These are phyloP conservation scores for Pseudogymnoascus sp. DNA, from an alignment of 2,329 filamentous ascomycete genomes.

Conservation along the genomic window DNA sequence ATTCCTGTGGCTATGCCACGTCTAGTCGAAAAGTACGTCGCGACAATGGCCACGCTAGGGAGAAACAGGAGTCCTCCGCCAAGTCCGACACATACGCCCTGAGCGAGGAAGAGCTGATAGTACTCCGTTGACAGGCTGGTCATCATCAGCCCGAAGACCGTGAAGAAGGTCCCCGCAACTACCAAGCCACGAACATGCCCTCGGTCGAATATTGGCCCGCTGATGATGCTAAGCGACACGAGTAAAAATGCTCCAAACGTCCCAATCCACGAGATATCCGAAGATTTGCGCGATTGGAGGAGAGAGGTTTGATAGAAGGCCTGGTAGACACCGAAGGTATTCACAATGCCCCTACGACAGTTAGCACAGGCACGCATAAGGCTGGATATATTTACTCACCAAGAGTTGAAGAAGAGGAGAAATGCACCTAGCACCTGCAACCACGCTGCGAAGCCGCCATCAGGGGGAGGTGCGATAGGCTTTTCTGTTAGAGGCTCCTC, in stretches of 20 bases:
- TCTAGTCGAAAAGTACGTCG: slow-evolving; percentile 43
- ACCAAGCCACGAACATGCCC: slow-evolving; percentile 53
- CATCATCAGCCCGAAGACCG: slow-evolving; percentile 60
- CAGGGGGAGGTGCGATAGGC: slow-evolving; percentile 33
- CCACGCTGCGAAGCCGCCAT: slow-evolving; percentile 52
- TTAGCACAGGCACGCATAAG: neutral
- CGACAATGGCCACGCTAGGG: slow-evolving; percentile 33
- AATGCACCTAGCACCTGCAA: slow-evolving; percentile 45
- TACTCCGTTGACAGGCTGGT: slow-evolving; percentile 44
- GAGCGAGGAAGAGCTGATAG: slow-evolving; percentile 45
- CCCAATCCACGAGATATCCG: slow-evolving; percentile 54
- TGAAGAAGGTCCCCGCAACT: slow-evolving; percentile 44
- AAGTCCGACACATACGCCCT: slow-evolving; percentile 39
- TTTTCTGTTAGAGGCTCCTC: neutral
- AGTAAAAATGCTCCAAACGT: slow-evolving; percentile 51
- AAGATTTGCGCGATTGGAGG: slow-evolving; percentile 42
- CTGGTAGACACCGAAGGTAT: slow-evolving; percentile 50
- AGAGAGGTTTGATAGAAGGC: slow-evolving; percentile 48
- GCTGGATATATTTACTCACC: neutral
- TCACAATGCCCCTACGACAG: slow-evolving; percentile 44
- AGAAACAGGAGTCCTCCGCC: slow-evolving; percentile 42
- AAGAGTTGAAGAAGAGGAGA: slow-evolving; percentile 34
- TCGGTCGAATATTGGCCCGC: slow-evolving; percentile 56
- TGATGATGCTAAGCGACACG: slow-evolving; percentile 46
- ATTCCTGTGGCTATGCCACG: slow-evolving; percentile 42